Conservation (phyloP, 2,329 filamentous ascomycete genomes). For the Domatiomyces globalis region DNA sequence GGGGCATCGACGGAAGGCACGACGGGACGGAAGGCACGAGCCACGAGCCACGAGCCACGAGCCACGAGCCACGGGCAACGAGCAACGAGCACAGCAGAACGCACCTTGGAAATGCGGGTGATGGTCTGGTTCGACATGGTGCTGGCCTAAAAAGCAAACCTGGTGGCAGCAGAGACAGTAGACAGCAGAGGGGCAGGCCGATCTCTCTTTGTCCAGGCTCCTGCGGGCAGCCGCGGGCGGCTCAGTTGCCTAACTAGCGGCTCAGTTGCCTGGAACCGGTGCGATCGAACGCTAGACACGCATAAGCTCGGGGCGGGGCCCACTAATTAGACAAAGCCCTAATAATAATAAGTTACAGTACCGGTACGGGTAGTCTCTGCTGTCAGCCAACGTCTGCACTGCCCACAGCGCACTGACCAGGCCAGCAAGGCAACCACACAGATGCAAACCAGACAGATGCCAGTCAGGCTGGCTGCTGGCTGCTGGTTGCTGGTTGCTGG, state of each 20-base stretch:
- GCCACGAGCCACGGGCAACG: too few species aligned
- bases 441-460: too few species aligned
- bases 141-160: not conserved
- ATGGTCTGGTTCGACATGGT: slow-evolving; percentile 71
- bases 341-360: too few species aligned
- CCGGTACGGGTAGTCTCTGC: too few species aligned
- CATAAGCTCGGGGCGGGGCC: not conserved
- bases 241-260: not conserved
- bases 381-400: too few species aligned
- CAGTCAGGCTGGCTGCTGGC: too few species aligned
- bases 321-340: not conserved
- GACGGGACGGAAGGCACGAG: too few species aligned
- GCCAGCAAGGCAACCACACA: too few species aligned
- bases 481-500: too few species aligned
- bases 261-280: not conserved
- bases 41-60: too few species aligned
- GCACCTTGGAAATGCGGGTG: slow-evolving; percentile 71
- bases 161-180: not conserved
- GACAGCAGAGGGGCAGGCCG: not conserved
- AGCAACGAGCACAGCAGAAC: slow-evolving; percentile 15
- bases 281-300: not conserved
- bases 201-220: not conserved
- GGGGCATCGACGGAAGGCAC: not conserved
- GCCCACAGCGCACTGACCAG: too few species aligned
- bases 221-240: too few species aligned